phyloP scores from a whole-genome alignment of 192 early-diverging fungal genomes.

The Bifiguratus adelaidae region DNA sequence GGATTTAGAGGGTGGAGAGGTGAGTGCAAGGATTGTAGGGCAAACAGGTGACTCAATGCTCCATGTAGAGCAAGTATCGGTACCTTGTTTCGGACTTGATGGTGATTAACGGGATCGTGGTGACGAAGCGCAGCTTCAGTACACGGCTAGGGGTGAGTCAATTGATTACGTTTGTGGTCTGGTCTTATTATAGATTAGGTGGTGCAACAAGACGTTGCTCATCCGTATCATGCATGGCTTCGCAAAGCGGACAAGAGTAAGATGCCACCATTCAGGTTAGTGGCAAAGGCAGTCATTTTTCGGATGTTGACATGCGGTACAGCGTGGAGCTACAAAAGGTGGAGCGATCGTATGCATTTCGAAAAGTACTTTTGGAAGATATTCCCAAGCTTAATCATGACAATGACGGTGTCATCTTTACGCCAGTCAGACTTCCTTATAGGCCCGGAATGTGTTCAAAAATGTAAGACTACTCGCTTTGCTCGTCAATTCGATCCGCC shows the following conservation, averaged over 20 bases:
- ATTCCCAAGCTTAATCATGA: conserved; percentile 55
- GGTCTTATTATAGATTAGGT: conserved; percentile 27
- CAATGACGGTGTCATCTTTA: conserved; percentile 65
- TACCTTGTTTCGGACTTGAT: conserved; percentile 56
- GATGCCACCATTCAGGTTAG: conserved; percentile 52
- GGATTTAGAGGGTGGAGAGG: conserved; percentile 42
- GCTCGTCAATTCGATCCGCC: no score
- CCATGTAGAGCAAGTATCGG: conserved; percentile 12
- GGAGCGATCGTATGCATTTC: conserved; percentile 44
- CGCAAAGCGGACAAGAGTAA: conserved; percentile 19
- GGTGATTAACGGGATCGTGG: conserved; percentile 39
- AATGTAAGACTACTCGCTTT: conserved; percentile 27
- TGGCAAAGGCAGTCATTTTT: neutral
- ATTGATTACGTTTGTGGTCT: neutral
- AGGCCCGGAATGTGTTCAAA: conserved; percentile 34
- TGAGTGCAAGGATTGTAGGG: conserved; percentile 3
- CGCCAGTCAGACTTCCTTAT: conserved; percentile 46
- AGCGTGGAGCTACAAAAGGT: conserved; percentile 50
- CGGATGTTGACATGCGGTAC: neutral
- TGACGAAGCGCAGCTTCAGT: conserved; percentile 47
- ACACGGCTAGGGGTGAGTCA: conserved; percentile 49
- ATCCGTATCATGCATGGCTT: conserved; percentile 37
- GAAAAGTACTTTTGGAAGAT: conserved; percentile 40
- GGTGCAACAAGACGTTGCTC: conserved; percentile 49
- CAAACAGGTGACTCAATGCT: neutral